These are phyloP conservation scores for Epichloe scottii DNA, from an alignment of 2,329 filamentous ascomycete species.

Conservation along the genomic window DNA sequence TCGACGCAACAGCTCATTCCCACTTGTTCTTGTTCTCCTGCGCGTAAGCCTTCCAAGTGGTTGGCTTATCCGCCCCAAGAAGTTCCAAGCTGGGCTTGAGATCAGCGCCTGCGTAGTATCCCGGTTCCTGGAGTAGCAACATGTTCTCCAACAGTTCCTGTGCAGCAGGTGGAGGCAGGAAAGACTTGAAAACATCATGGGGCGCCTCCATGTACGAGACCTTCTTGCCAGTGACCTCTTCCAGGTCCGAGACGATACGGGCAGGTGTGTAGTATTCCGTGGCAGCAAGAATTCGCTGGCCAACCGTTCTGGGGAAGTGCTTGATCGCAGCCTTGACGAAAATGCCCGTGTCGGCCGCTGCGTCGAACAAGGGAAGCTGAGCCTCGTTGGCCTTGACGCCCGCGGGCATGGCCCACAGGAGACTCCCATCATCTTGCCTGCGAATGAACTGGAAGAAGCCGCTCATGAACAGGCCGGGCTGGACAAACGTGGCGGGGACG, in stretches of 20 bases:
- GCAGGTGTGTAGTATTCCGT: constrained; percentile 23
- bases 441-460: constrained; percentile 24
- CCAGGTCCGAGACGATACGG: constrained; percentile 21
- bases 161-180: constrained; percentile 15
- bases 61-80: constrained; percentile 22
- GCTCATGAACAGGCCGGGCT: constrained; percentile 42
- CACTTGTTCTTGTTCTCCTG: constrained; percentile 19
- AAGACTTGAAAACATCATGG: constrained; percentile 23
- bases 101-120: constrained; percentile 26
- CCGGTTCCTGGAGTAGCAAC: constrained; percentile 27
- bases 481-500: constrained; percentile 38
- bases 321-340: constrained; percentile 24
- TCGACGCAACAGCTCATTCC: constrained; percentile 3
- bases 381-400: constrained; percentile 17
- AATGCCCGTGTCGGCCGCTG: constrained; percentile 25
- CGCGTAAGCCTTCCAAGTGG: constrained; percentile 26
- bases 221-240: constrained; percentile 21
- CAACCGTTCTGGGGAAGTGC: constrained; percentile 19
- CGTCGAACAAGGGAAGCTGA: constrained; percentile 26
- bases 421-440: constrained; percentile 19
- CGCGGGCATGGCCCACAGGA: constrained; percentile 15
- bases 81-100: constrained; percentile 20
- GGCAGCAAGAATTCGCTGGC: constrained; percentile 24
- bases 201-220: constrained; percentile 19
- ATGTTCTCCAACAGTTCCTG: constrained; percentile 31